Evolutionary conservation across 192 early-diverging fungal genomes (phyloP), one percentile per base, ranked within the genome.

Genomic region (Gorgonomyces haynaldii): DNA sequence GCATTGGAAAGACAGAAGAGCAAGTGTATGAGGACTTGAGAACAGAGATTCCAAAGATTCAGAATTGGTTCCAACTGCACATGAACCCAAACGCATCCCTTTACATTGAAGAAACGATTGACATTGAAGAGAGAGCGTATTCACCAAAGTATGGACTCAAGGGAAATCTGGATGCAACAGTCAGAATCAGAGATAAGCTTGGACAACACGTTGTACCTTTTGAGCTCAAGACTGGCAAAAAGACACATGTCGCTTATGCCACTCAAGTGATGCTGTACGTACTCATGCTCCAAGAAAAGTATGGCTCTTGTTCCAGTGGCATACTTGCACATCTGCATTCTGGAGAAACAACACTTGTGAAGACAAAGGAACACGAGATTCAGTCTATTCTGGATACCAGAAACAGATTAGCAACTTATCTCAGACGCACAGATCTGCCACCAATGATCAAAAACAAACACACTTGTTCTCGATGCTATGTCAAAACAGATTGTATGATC

Each of bases 61-160:
- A 73, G 49, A 45, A 77, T 38, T 54, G 66, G 12, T 10, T 45
- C 19, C 52, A 37, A 31, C 31, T 5, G 41, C 59, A 2, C 19
- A 45, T 2, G 30, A 8, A 8, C 30, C 30, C 30, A 31, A 8
- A 31, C 30, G 6, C 5, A 31, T 31, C 12, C 5, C 12, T 31
- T 30, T 6, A 60, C 50, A 1, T 60, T 19, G 68, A 64, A 20
- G 81, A 83, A 37, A 62, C 89, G 0, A 49, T 92, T 29, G 83
- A 89, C 49, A 83, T 93, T 50, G 94, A 97, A 57, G 91, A 97
- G 46, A 78, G 78, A 39, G 70, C 91, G 19, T 95, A 88, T 88
- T 89, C 89, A 24, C 84, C 88, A 6, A 87, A 64, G 54, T 94
- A 78, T 67, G 94, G 94, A 0, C 62, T 97, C 13, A 93, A 93